phyloP scores from a whole-genome alignment of 441 rosid genomes.

The Mallotus repandus region DNA sequence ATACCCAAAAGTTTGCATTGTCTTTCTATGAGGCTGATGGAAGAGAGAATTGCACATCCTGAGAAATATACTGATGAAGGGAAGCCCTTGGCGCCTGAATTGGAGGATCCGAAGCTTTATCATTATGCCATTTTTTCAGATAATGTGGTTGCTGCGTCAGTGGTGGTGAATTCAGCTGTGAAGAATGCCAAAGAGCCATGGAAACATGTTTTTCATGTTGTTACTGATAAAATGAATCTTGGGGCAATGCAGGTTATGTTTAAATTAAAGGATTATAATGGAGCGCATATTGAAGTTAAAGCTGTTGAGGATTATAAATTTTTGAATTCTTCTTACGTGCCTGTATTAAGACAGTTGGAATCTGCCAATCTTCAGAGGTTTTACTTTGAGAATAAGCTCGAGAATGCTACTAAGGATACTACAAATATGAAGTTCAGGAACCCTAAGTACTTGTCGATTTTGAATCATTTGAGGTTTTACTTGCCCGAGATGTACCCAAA shows the following conservation, averaged over 20 bases:
- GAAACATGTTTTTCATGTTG: constrained; percentile 94
- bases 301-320: constrained; percentile 93
- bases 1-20: constrained; percentile 93
- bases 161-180: constrained; percentile 91
- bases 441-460: constrained; percentile 83
- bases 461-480: constrained; percentile 92
- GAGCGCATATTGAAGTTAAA: constrained; percentile 90
- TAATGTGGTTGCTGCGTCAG: constrained; percentile 83
- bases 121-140: constrained; percentile 91
- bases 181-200: constrained; percentile 88
- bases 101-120: constrained; percentile 78
- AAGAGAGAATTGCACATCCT: constrained; percentile 82
- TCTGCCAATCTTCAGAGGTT: constrained; percentile 87
- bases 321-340: constrained; percentile 88
- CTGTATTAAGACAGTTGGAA: constrained; percentile 84
- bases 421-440: constrained; percentile 95
- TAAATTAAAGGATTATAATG: constrained; percentile 81
- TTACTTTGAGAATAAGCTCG: constrained; percentile 92
- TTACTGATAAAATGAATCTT: constrained; percentile 93
- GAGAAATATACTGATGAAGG: constrained; percentile 79
- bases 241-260: constrained; percentile 99
- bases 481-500: constrained; percentile 92
- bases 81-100: constrained; percentile 49
- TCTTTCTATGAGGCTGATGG: constrained; percentile 91
- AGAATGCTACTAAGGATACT: constrained; percentile 89